Evolutionary conservation across 768 basidiomycete species (phyloP).

Genomic region (Sarcomyxa edulis): DNA sequence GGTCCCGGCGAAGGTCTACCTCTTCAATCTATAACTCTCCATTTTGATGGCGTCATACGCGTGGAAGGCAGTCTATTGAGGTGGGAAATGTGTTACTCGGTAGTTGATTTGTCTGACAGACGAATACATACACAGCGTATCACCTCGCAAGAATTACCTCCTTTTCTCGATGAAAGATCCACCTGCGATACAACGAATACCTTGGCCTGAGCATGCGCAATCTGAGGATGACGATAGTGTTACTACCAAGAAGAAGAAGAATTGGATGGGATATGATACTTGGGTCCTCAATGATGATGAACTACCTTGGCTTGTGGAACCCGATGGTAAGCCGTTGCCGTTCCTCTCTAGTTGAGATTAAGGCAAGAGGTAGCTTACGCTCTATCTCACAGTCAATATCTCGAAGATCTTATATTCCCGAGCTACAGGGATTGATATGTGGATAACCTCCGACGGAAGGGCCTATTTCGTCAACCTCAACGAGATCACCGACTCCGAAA

Average conservation of each 20-base stretch:
- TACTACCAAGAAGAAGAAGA: conserved; percentile 22
- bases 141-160: conserved; percentile 64
- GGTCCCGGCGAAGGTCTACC: conserved; percentile 78
- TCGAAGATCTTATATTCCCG: conserved; percentile 55
- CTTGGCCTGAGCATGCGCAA: conserved; percentile 73
- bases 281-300: conserved; percentile 66
- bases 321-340: conserved; percentile 47
- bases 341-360: too few species aligned
- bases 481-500: conserved; percentile 24
- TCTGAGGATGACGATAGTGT: conserved; percentile 34
- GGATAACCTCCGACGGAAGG: conserved; percentile 83
- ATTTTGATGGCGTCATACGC: conserved; percentile 78
- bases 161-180: conserved; percentile 73
- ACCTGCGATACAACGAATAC: conserved; percentile 75
- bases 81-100: conserved; percentile 27
- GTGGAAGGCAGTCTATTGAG: conserved; percentile 72
- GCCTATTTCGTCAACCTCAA: conserved; percentile 72
- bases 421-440: conserved; percentile 62
- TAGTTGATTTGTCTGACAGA: conserved; percentile 4
- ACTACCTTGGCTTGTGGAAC: conserved; percentile 70
- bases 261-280: conserved; percentile 53
- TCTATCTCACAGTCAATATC: conserved; percentile 50
- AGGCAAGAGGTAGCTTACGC: too few species aligned
- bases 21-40: conserved; percentile 61
- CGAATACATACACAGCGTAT: conserved; percentile 49